Evolutionary conservation across 2,329 filamentous ascomycete species (phyloP), one percentile per base, ranked within the genome.

Genomic region (Niveomyces coronatus): DNA sequence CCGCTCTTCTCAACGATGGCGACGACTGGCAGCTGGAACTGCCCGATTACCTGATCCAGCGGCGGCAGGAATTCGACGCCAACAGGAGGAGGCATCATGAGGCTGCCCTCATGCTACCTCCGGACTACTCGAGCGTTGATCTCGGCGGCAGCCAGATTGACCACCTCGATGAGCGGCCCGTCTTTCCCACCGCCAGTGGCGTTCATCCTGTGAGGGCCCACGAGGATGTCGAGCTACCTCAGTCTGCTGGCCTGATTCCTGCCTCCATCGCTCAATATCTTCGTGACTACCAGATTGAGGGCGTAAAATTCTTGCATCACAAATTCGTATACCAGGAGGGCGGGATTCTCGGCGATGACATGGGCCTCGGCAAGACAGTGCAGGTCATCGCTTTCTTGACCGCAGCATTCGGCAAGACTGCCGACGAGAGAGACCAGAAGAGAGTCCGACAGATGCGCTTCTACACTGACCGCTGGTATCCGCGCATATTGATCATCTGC

Each of bases 361-460:
- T 98, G 91, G 91, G 91, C 15, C 61, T 98, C 22, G 91, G 91
- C 1, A 98, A 98, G 60, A 98, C 91, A 0, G 85, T 98, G 3
- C 91, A 98, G 57, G 85, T 98, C 18, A 91, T 87, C 41, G 84
- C 88, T 0, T 96, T 98, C 47, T 65, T 98, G 16, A 85, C 86
- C 0, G 86, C 79, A 1, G 88, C 87, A 0, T 98, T 94, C 55
- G 91, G 91, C 7, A 98, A 98, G 62, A 93, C 84, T 1, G 89
- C 80, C 1, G 89, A 94, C 49, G 82, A 88, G 55, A 70, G 86
- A 35, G 91, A 98, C 50, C 67, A 63, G 4, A 93, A 93, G 54
- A 72, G 86, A 15, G 88, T 96, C 82, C 76, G 89, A 26, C 91
- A 91, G 54, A 79, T 91, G 54, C 74, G 87, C 17, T 72, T 81